These are phyloP conservation scores for Blastobotrys elegans DNA, from an alignment of 1,139 yeast species.

Conservation along the genomic window DNA sequence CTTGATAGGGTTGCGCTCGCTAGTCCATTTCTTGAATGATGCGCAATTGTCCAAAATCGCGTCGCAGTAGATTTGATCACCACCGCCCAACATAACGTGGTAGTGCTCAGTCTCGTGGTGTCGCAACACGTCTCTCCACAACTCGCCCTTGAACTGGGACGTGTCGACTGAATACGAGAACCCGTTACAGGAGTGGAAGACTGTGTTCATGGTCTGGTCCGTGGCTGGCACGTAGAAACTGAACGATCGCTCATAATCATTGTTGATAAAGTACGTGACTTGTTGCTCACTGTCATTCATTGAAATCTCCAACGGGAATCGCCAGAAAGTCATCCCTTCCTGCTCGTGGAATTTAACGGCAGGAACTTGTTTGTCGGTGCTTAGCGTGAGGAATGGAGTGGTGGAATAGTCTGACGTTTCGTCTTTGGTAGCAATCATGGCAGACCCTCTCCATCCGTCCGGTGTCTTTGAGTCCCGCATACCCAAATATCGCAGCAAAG, in stretches of 20 bases:
- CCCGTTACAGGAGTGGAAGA: conserved; percentile 91
- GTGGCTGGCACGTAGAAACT: conserved; percentile 56
- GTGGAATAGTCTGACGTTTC: conserved; percentile 28
- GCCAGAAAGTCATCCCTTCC: conserved; percentile 52
- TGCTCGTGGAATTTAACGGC: conserved; percentile 41
- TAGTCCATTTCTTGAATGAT: conserved; percentile 52
- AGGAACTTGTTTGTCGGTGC: conserved; percentile 6
- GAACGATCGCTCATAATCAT: conserved; percentile 38
- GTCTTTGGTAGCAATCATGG: conserved; percentile 56
- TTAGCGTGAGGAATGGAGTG: conserved; percentile 18
- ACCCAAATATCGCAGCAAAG: conserved; percentile 63
- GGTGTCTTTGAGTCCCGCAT: conserved; percentile 45
- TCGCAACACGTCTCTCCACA: conserved; percentile 80
- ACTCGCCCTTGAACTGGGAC: conserved; percentile 57
- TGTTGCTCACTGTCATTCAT: conserved; percentile 50
- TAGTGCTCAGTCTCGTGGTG: conserved; percentile 59
- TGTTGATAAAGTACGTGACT: conserved; percentile 55
- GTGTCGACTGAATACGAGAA: conserved; percentile 75
- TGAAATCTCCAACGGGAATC: conserved; percentile 52
- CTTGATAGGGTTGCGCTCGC: conserved; percentile 44
- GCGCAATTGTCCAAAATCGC: conserved; percentile 58
- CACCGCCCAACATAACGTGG: conserved; percentile 97
- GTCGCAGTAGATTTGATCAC: conserved; percentile 92
- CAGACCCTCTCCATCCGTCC: conserved; percentile 56
- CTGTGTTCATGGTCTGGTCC: conserved; percentile 65